These are phyloP conservation scores for Fonsecaea nubica DNA, from an alignment of 2,329 filamentous ascomycete species.

Conservation along the genomic window DNA sequence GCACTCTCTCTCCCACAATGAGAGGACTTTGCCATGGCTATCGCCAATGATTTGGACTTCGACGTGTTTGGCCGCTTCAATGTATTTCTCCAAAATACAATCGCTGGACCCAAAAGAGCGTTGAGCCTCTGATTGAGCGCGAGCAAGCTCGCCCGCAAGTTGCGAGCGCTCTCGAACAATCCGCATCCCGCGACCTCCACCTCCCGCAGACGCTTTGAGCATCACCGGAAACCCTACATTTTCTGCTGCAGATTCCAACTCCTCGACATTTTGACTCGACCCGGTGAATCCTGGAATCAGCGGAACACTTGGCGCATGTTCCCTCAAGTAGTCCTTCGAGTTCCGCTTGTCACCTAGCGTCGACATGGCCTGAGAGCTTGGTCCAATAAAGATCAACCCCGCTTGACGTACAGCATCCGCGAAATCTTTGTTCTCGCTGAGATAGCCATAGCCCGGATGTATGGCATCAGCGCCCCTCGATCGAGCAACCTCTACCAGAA, in stretches of 20 bases:
- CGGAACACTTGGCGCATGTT: constrained; percentile 42
- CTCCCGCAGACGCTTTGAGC: constrained; percentile 58
- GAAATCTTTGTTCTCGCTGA: constrained; percentile 47
- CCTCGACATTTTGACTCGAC: constrained; percentile 38
- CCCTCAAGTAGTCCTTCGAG: constrained; percentile 41
- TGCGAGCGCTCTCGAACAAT: constrained; percentile 45
- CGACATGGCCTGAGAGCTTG: constrained; percentile 43
- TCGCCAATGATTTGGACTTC: constrained; percentile 61
- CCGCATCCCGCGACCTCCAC: constrained; percentile 55
- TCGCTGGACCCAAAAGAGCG: constrained; percentile 53
- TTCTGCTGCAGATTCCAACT: constrained; percentile 37
- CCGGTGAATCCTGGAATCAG: constrained; percentile 43
- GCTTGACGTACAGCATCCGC: constrained; percentile 41
- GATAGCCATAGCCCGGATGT: constrained; percentile 47
- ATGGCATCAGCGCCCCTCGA: constrained; percentile 42
- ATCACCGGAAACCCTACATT: constrained; percentile 51
- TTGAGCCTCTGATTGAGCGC: constrained; percentile 50
- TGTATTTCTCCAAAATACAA: constrained; percentile 53
- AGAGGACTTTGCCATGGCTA: constrained; percentile 50
- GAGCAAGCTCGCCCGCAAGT: constrained; percentile 46
- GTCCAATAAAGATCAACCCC: constrained; percentile 47
- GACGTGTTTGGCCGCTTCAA: constrained; percentile 54
- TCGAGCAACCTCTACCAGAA: constrained; percentile 42
- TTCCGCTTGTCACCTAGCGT: constrained; percentile 45
- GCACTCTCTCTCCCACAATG: constrained; percentile 58